Evolutionary conservation across 441 rosid genomes (phyloP).

Genomic region (Brassica hybrid): DNA sequence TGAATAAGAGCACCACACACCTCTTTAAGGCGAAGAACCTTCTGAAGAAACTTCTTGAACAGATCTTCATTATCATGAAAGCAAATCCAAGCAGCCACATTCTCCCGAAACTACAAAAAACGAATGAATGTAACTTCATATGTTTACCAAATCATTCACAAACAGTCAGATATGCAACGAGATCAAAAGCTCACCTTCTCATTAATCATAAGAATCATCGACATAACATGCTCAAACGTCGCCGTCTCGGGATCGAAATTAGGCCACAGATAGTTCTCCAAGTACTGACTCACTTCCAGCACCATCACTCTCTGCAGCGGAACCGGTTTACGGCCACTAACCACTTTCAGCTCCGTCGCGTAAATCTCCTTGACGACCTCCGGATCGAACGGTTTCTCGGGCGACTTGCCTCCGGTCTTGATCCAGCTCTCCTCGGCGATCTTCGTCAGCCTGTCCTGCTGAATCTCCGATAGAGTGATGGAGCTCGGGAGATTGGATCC

Average conservation of each 20-base stretch:
- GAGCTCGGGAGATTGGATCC: slow-evolving; percentile 75
- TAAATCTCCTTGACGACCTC: slow-evolving; percentile 88
- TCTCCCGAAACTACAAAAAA: slow-evolving; percentile 81
- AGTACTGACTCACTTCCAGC: slow-evolving; percentile 93
- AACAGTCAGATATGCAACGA: slow-evolving; percentile 4
- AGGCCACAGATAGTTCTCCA: slow-evolving; percentile 98
- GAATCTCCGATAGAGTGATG: slow-evolving; percentile 88
- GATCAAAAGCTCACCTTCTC: slow-evolving; percentile 76
- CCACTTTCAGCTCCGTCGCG: slow-evolving; percentile 76
- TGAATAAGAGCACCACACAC: slow-evolving; percentile 50
- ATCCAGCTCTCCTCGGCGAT: slow-evolving; percentile 89
- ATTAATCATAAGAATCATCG: slow-evolving; percentile 96
- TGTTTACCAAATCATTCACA: not conserved
- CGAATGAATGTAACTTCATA: not conserved
- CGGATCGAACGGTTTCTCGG: slow-evolving; percentile 66
- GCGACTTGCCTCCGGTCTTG: slow-evolving; percentile 49
- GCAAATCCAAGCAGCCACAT: slow-evolving; percentile 98
- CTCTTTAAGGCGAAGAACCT: slow-evolving; percentile 91
- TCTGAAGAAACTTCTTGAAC: slow-evolving; percentile 76
- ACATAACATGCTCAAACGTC: slow-evolving; percentile 94
- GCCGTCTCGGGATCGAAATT: slow-evolving; percentile 84
- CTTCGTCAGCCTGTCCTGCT: slow-evolving; percentile 84
- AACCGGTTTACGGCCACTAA: slow-evolving; percentile 80
- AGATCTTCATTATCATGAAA: slow-evolving; percentile 81
- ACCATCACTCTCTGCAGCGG: slow-evolving; percentile 96